Evolutionary conservation across 352 stramenopile species (phyloP).

Genomic region (Phytophthora pluvialis): DNA sequence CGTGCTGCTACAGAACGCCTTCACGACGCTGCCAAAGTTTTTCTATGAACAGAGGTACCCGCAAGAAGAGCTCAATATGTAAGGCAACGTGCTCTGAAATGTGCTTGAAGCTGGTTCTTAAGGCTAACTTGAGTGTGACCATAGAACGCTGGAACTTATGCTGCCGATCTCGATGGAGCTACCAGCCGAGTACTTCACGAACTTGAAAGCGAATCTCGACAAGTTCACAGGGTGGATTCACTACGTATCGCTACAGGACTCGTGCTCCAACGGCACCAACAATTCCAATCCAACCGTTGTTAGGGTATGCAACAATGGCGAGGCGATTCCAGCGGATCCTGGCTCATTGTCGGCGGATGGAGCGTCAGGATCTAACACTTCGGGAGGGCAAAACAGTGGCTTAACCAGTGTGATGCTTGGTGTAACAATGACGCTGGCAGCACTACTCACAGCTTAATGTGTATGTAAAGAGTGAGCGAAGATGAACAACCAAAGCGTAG

Average conservation of each 20-base stretch:
- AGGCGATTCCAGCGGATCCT: background rate
- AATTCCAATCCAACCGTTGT: background rate
- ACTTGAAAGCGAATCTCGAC: slow-evolving; percentile 5
- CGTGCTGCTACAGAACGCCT: background rate
- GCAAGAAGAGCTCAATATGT: slow-evolving; percentile 5
- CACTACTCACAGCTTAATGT: background rate
- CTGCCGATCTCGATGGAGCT: slow-evolving; percentile 2
- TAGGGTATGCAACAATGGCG: slow-evolving; percentile 5
- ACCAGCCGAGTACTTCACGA: slow-evolving; percentile 4
- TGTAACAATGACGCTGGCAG: background rate
- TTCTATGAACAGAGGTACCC: slow-evolving; percentile 7
- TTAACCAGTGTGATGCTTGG: background rate
- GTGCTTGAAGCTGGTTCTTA: too few species aligned
- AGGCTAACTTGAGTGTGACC: background rate
- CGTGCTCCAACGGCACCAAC: slow-evolving; percentile 3
- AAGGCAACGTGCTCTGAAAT: background rate
- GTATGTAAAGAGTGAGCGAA: background rate
- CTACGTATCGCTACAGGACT: background rate
- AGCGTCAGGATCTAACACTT: background rate
- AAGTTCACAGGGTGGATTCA: slow-evolving; percentile 1
- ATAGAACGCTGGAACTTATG: background rate
- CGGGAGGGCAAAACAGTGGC: background rate
- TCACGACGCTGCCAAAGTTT: slow-evolving; percentile 1
- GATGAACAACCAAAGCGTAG: too few species aligned
- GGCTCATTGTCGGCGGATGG: background rate